Base-by-base conservation (phyloP, 495 filamentous ascomycete genomes). In the Aspergillus egyptiacus region DNA sequence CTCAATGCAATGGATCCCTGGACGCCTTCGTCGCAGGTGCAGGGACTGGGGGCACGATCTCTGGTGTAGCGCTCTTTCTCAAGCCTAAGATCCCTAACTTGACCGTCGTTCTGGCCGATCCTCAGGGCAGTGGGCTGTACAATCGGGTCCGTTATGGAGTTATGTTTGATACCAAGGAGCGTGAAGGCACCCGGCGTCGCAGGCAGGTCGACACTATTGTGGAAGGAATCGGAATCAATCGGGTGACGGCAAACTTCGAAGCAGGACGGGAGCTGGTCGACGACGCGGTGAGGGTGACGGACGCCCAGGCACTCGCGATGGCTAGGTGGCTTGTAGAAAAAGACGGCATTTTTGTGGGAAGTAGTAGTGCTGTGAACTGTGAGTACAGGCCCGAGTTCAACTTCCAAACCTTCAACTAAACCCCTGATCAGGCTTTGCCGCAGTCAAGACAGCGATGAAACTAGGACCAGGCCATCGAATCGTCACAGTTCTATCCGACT, bases 1-100 rank as follows among this genome's bases (percentile, higher is more conserved):
- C 65, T 2, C 93, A 99, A 66, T 89, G 86, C 19, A 75, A 75
- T 5, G 90, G 88, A 0, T 62, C 64, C 7, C 53, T 97, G 2
- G 89, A 95, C 65, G 94, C 90, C 0, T 99, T 96, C 56, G 83
- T 99, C 2, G 84, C 89, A 0, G 94, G 94, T n/a, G 93, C 93
- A 8, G 93, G 93, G 2, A 97, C 93, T 3, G 93, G 94, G 2
- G 93, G 93, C 0, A 99, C 93, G 1, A 85, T 99, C 19, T 83
- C 89, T 13, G 93, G 93, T 5, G 84, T 95, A 17, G 82, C 90
- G 13, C 69, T 80, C 42, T 94, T 80, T 61, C 73, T 99, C 18
- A 96, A 96, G 61, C 78, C 84, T 6, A 59, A 70, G 22, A 68
- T 86, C 30, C 76, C 80, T 9, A 59, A 73, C 5, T 50, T 96